Evolutionary conservation across 1,139 yeast genomes (phyloP).

Genomic region (Suhomyces wounanorum): DNA sequence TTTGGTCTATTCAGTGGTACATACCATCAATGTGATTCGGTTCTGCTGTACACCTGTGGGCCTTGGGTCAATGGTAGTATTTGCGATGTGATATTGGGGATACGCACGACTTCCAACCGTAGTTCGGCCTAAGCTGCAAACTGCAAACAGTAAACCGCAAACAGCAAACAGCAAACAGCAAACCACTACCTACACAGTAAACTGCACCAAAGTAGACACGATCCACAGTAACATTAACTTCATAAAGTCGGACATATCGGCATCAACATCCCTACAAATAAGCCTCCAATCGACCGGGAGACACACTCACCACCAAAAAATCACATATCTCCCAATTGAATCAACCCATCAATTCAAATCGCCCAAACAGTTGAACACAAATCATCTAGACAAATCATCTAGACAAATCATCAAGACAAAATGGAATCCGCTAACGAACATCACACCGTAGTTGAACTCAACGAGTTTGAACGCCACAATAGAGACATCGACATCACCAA

Average conservation of each 20-base stretch:
- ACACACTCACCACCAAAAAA: too few species aligned
- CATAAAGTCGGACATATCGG: conserved; percentile 1
- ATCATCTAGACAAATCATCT: not conserved
- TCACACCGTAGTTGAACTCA: conserved; percentile 1
- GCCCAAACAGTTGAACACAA: not conserved
- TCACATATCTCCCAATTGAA: too few species aligned
- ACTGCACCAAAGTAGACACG: not conserved
- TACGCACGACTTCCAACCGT: not conserved
- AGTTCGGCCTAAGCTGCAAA: not conserved
- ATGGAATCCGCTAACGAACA: not conserved
- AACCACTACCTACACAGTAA: not conserved
- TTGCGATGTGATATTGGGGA: not conserved
- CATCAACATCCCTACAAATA: not conserved
- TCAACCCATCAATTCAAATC: too few species aligned
- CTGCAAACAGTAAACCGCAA: not conserved
- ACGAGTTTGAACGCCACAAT: conserved; percentile 16
- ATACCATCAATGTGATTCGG: not conserved
- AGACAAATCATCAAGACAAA: not conserved
- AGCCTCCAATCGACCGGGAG: not conserved
- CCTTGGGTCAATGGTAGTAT: not conserved
- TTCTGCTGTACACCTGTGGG: not conserved
- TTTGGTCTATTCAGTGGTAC: not conserved
- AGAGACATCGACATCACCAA: conserved; percentile 26
- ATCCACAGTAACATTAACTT: not conserved
- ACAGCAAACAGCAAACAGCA: not conserved